phyloP scores from a whole-genome alignment of 257 asterid species.

The Rhazya stricta region DNA sequence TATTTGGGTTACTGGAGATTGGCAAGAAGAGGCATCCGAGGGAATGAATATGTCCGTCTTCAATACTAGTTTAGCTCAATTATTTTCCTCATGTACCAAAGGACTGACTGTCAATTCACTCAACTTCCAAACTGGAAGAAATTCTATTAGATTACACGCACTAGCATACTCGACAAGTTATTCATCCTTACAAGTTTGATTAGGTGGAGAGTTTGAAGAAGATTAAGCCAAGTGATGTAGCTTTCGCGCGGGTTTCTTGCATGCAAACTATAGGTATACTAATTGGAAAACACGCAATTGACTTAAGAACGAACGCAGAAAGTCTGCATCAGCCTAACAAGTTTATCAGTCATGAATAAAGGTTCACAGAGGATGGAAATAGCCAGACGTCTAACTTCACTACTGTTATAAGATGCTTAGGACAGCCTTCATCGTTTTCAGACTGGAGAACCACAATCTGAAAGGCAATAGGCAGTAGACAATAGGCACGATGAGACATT shows the following conservation, averaged over 20 bases:
- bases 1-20: slow-evolving; percentile 1
- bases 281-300: slow-evolving; percentile 7
- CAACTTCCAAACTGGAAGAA: slow-evolving; percentile 1
- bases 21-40: background rate
- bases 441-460: too few relatives aligned
- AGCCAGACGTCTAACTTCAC: background rate
- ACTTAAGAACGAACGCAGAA: slow-evolving; percentile 5
- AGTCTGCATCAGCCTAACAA: background rate
- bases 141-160: background rate
- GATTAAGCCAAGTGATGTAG: background rate
- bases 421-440: too few relatives aligned
- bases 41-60: background rate
- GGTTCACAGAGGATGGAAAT: slow-evolving; percentile 8
- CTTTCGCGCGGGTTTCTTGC: slow-evolving; percentile 1
- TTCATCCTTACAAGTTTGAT: background rate
- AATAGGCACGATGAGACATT: background rate
- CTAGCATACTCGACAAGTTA: background rate
- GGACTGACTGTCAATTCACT: slow-evolving; percentile 11
- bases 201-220: slow-evolving; percentile 3
- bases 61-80: background rate
- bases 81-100: slow-evolving; percentile 2
- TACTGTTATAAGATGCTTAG: background rate
- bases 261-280: background rate
- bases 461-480: background rate
- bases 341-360: background rate